Evolutionary conservation across 257 asterid species (phyloP).

Genomic region (Capsicum baccatum): DNA sequence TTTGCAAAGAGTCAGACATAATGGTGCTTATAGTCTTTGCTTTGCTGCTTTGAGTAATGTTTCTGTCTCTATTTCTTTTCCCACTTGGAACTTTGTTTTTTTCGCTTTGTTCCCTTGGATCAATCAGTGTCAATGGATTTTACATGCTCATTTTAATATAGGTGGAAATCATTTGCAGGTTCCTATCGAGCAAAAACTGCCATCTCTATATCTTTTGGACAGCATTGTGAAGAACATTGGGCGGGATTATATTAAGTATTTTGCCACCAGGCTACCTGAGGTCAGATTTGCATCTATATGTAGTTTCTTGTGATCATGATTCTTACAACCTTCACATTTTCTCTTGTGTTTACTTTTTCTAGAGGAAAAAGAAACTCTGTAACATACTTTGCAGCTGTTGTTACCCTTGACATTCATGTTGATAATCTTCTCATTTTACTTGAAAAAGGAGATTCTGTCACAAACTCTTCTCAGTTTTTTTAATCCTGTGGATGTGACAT

Average conservation of each 20-base stretch:
- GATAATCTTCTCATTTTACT: neutral
- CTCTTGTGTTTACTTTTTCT: neutral
- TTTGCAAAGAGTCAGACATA: neutral
- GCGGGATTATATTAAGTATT: constrained; percentile 40
- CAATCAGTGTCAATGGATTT: neutral
- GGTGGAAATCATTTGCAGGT: constrained; percentile 32
- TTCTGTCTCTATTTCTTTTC: neutral
- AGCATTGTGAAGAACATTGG: constrained; percentile 42
- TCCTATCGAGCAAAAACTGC: constrained; percentile 38
- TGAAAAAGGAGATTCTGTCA: neutral
- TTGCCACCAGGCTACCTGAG: constrained; percentile 37
- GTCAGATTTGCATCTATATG: constrained; percentile 26
- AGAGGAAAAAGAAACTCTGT: neutral
- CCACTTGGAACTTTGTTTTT: neutral
- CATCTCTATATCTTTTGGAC: constrained; percentile 39
- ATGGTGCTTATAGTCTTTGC: constrained; percentile 23
- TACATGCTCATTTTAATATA: neutral
- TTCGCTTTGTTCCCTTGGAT: neutral
- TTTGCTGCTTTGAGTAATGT: constrained; percentile 20
- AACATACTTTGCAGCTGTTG: neutral
- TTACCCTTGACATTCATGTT: neutral
- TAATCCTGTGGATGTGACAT: constrained; percentile 11
- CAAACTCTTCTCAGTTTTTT: neutral
- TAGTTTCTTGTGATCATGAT: neutral
- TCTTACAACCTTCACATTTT: neutral